Conservation (phyloP, 83 land plant genomes). For the Picea engelmannii region DNA sequence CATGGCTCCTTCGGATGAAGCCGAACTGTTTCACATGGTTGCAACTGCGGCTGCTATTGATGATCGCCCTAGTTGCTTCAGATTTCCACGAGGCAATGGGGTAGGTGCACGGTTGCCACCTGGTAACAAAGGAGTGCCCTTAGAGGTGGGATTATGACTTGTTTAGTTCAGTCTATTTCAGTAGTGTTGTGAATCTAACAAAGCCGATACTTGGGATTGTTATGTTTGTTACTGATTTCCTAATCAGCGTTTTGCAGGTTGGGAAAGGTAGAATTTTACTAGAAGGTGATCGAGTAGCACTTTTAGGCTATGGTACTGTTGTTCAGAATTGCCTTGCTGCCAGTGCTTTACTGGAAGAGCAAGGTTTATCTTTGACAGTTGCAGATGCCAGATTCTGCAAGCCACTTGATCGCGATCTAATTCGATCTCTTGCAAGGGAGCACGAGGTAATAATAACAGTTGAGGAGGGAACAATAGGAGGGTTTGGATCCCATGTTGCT, state of each 20-base stretch:
- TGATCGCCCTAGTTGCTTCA: conserved; percentile 82
- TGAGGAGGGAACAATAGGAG: conserved; percentile 82
- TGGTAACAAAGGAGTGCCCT: conserved; percentile 79
- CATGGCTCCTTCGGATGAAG: conserved; percentile 91
- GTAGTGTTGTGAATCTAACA: neutral
- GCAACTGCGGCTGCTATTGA: conserved; percentile 89
- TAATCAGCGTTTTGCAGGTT: conserved; percentile 30
- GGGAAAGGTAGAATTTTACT: conserved; percentile 71
- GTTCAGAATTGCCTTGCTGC: conserved; percentile 83
- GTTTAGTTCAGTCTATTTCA: neutral
- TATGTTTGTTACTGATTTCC: too few species aligned
- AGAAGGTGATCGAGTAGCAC: conserved; percentile 73
- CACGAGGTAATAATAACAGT: conserved; percentile 76
- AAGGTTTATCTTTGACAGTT: conserved; percentile 59
- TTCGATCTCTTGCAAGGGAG: conserved; percentile 61
- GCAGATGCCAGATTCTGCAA: conserved; percentile 93
- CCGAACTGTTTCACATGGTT: conserved; percentile 86
- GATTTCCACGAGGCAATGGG: conserved; percentile 85
- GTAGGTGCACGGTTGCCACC: conserved; percentile 65
- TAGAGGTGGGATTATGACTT: conserved; percentile 52
- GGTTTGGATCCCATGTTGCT: conserved; percentile 81
- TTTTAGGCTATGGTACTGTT: conserved; percentile 73
- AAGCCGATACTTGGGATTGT: neutral
- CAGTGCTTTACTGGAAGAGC: conserved; percentile 43
- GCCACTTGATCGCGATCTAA: conserved; percentile 68